Percentiles rank a stretch among this genome's conserved stretches.
These are phyloP conservation scores for Saccharomycopsis sp. DNA, from an alignment of 805 yeast genomes.

Conservation along the genomic window DNA sequence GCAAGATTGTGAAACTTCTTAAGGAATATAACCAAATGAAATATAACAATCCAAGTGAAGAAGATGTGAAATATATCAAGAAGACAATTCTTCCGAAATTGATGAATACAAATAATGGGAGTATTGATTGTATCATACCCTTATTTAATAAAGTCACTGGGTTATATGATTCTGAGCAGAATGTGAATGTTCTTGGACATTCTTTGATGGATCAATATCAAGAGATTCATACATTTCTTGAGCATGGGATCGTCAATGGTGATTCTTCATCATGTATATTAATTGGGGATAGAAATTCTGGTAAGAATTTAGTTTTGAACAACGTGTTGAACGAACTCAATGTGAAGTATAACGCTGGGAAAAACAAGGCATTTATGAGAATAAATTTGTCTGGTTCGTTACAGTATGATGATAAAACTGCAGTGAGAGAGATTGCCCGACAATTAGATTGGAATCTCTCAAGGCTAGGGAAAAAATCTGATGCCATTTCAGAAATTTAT, in stretches of 20 bases:
- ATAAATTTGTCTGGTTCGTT: conserved; percentile 63
- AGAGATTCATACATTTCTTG: conserved; percentile 52
- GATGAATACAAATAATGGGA: background rate
- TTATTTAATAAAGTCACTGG: conserved; percentile 7
- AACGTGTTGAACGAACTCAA: conserved; percentile 44
- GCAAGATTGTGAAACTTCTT: background rate
- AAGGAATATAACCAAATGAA: background rate
- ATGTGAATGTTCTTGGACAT: conserved; percentile 8
- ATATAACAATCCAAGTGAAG: background rate
- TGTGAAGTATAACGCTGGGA: conserved; percentile 27
- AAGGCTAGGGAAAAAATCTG: conserved; percentile 29
- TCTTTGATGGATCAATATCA: conserved; percentile 26
- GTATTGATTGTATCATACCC: conserved; percentile 4
- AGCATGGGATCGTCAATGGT: conserved; percentile 54
- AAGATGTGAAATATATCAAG: background rate
- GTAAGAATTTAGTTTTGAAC: conserved; percentile 62
- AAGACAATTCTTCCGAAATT: background rate
- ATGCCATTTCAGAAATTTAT: conserved; percentile 7
- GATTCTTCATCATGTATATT: conserved; percentile 79
- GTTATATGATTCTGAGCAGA: conserved; percentile 11
- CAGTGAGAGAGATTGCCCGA: conserved; percentile 78
- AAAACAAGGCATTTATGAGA: conserved; percentile 46
- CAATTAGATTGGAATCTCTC: conserved; percentile 54
- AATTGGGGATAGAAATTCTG: conserved; percentile 75
- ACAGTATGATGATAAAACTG: conserved; percentile 69